Conservation (phyloP, 768 basidiomycete genomes). For the Amanita phalloides region DNA sequence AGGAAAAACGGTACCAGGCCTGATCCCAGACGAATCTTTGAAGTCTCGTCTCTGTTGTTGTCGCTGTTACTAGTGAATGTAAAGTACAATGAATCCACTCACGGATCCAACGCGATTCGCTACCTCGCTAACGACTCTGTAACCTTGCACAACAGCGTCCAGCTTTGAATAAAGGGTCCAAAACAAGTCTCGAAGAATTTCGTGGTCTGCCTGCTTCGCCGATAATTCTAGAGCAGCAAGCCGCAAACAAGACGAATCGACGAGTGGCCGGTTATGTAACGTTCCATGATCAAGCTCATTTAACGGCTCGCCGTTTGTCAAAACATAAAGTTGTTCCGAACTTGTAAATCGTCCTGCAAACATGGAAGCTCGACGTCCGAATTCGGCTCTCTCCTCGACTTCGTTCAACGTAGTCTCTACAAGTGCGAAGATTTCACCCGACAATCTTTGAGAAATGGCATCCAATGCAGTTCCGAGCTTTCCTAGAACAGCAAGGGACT, state of each 20-base stretch:
- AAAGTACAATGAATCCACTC: slow-evolving; percentile 22
- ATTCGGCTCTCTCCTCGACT: slow-evolving; percentile 84
- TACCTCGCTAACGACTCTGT: slow-evolving; percentile 85
- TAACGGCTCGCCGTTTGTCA: slow-evolving; percentile 22
- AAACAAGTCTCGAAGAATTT: slow-evolving; percentile 83
- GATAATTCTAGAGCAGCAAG: slow-evolving; percentile 67
- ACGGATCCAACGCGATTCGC: slow-evolving; percentile 86
- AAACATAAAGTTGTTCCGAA: slow-evolving; percentile 45
- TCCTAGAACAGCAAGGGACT: slow-evolving; percentile 87
- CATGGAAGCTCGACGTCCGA: slow-evolving; percentile 42
- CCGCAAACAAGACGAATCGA: slow-evolving; percentile 29
- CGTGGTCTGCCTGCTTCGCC: slow-evolving; percentile 66
- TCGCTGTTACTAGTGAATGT: not conserved
- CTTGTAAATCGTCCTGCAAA: slow-evolving; percentile 24
- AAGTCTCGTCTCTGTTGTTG: slow-evolving; percentile 74
- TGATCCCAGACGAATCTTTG: slow-evolving; percentile 74
- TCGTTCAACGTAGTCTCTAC: slow-evolving; percentile 86
- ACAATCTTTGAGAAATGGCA: slow-evolving; percentile 69
- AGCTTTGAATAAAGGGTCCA: slow-evolving; percentile 97
- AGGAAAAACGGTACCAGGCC: slow-evolving; percentile 69
- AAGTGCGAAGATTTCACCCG: slow-evolving; percentile 72
- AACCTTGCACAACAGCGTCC: slow-evolving; percentile 85
- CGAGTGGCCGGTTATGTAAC: not conserved
- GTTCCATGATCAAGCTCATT: slow-evolving; percentile 12
- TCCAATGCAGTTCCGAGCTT: slow-evolving; percentile 82